A percentile compares a stretch with the other conserved stretches of the same genome.
These are phyloP conservation scores for Fusarium brevicatenulatum DNA, from an alignment of 2,329 filamentous ascomycete species.

Conservation along the genomic window DNA sequence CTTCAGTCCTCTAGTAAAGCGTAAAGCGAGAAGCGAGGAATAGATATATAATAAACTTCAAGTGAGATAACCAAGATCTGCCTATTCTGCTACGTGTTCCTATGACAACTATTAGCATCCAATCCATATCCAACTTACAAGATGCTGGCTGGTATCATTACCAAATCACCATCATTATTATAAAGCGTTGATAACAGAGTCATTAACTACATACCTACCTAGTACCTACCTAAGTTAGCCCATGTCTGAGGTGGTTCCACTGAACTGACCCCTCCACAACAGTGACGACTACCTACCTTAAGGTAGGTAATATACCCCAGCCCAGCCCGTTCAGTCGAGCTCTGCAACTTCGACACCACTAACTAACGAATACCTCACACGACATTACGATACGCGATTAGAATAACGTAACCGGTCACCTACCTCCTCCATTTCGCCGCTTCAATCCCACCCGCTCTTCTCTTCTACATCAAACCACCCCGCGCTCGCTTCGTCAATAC, in stretches of 20 bases:
- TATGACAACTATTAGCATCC: background rate
- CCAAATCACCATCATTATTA: background rate
- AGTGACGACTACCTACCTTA: slow-evolving; percentile 1
- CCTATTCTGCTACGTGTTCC: background rate
- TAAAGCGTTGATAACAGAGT: background rate
- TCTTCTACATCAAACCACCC: background rate
- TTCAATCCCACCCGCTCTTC: slow-evolving; percentile 15
- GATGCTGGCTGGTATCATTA: background rate
- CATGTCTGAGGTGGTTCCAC: background rate
- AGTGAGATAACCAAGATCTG: background rate
- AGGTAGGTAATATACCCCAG: background rate
- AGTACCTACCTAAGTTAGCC: background rate
- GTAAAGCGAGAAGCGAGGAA: background rate
- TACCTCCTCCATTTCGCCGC: slow-evolving; percentile 12
- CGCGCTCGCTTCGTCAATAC: background rate
- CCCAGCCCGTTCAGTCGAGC: background rate
- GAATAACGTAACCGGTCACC: slow-evolving; percentile 4
- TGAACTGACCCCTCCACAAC: slow-evolving; percentile 11
- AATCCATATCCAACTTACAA: background rate
- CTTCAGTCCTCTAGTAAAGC: background rate
- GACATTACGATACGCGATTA: background rate
- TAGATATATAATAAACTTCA: background rate
- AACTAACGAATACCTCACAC: background rate
- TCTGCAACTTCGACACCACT: background rate
- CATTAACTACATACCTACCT: too few relatives aligned